phyloP scores from a whole-genome alignment of 169 alveolate genomes.

The Blepharisma undulans region DNA sequence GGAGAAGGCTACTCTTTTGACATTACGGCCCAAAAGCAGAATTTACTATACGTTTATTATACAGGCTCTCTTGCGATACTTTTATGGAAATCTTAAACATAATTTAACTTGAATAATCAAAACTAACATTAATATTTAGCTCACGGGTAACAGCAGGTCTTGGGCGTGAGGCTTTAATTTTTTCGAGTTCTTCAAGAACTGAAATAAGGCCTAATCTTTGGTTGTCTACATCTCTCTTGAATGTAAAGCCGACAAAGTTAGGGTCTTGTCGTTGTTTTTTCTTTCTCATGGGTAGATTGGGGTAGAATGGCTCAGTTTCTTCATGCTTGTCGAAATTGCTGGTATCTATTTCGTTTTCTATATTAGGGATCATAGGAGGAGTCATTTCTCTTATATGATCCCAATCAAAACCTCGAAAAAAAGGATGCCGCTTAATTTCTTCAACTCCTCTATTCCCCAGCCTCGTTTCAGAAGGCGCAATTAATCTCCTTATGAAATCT shows the following conservation, averaged over 20 bases:
- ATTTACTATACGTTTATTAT: slow-evolving; percentile 57
- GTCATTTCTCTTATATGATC: slow-evolving; percentile 46
- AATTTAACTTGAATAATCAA: not conserved
- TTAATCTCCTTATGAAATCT: slow-evolving; percentile 76
- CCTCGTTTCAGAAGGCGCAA: slow-evolving; percentile 71
- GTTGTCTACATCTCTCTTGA: slow-evolving; percentile 83
- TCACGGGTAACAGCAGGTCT: not conserved
- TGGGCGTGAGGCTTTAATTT: not conserved
- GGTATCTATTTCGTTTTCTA: slow-evolving; percentile 63
- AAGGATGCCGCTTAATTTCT: slow-evolving; percentile 84
- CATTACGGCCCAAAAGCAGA: slow-evolving; percentile 69
- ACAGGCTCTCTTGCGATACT: slow-evolving; percentile 57
- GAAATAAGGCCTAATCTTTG: slow-evolving; percentile 71
- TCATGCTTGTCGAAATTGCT: slow-evolving; percentile 66
- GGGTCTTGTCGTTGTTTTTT: slow-evolving; percentile 55
- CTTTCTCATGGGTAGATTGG: not conserved
- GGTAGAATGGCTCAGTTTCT: slow-evolving; percentile 58
- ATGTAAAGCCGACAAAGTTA: slow-evolving; percentile 88
- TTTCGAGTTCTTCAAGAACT: slow-evolving; percentile 79
- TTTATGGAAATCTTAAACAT: slow-evolving; percentile 50
- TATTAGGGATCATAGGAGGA: slow-evolving; percentile 80
- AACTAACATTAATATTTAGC: not conserved
- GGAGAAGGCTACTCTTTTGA: slow-evolving; percentile 84
- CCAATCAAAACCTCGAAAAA: slow-evolving; percentile 71
- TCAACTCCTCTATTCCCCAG: slow-evolving; percentile 62